Evolutionary conservation across 2,329 filamentous ascomycete species (phyloP), one percentile per base, ranked within the genome.

Genomic region (Ophiostoma piceae): DNA sequence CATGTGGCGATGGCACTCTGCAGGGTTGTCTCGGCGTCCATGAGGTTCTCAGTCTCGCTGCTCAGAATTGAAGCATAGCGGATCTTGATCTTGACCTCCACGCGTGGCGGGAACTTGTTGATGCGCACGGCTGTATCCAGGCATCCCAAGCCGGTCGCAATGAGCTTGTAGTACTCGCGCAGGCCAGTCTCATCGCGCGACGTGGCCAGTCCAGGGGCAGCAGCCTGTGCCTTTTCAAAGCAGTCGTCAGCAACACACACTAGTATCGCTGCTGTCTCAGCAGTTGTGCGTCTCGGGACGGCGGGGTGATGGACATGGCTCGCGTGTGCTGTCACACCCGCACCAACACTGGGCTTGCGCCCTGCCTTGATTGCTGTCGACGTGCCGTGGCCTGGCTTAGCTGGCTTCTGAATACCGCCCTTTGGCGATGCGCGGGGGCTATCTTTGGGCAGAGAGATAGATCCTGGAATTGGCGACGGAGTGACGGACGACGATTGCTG

Each of bases 181-280:
- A 91, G 77, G 54, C 84, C 81, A 47, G 79, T 77, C 68, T 84
- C 79, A 69, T 85, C 82, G 68, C 85, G 82, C 2, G 83, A 80
- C 22, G 80, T 79, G 22, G 85, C 83, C 2, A 87, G 78, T 1
- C 79, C 74, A 2, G 83, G 79, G 1, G 83, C 83, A 71, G 87
- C 82, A 1, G 79, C 78, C 71, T 89, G 86, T 19, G 91, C 91
- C 68, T 87, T 88, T 35, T 81, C 80, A 68, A 94, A 87, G 74
- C 91, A 92, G 73, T 94, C 90, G 74, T 94, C 90, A 2, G 90
- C 90, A 16, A 92, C 82, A n/a, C 85, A 85, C 8, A 92, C 81
- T 70, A 94, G 81, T 9, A 93, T 80, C 1, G 88, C 81, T 2
- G 85, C 80, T 0, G 83, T 84, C 70, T 87, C 85, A 9, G 82